Conservation (phyloP, 352 stramenopile genomes). For the Blastocystis sp. region DNA sequence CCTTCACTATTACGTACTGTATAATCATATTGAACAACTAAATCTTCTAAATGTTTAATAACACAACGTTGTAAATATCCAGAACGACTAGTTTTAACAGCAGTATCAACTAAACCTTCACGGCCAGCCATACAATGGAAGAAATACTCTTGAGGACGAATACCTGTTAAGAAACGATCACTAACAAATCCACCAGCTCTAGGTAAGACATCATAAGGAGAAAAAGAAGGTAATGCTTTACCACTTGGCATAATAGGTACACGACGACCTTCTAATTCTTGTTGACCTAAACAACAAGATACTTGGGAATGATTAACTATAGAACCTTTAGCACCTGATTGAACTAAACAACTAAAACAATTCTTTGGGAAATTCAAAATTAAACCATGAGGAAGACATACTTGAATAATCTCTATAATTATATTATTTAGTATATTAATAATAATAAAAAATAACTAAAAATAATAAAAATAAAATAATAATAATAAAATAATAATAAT, state of each 20-base stretch:
- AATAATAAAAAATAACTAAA: too few species aligned
- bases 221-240: conserved; percentile 89
- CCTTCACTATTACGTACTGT: conserved; percentile 90
- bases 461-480: too few species aligned
- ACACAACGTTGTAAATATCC: conserved; percentile 97
- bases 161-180: conserved; percentile 91
- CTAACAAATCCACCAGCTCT: conserved; percentile 94
- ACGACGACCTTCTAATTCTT: conserved; percentile 88
- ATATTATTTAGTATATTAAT: too few species aligned
- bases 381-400: conserved; percentile 83
- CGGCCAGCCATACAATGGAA: conserved; percentile 99
- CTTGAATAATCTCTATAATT: conserved; percentile 96
- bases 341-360: conserved; percentile 95
- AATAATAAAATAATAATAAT: too few species aligned
- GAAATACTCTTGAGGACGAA: conserved; percentile 93
- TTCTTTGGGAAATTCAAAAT: conserved; percentile 90
- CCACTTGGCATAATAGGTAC: conserved; percentile 89
- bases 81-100: conserved; percentile 96
- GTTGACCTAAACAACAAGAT: conserved; percentile 89
- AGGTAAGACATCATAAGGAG: conserved; percentile 82
- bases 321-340: conserved; percentile 94
- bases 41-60: conserved; percentile 89
- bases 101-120: conserved; percentile 85
- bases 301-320: conserved; percentile 99
- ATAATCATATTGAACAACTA: conserved; percentile 90